Percentiles rank a stretch among this genome's conserved stretches.
Conservation (phyloP, 768 basidiomycete genomes). For the Strobilomyces confusus region DNA sequence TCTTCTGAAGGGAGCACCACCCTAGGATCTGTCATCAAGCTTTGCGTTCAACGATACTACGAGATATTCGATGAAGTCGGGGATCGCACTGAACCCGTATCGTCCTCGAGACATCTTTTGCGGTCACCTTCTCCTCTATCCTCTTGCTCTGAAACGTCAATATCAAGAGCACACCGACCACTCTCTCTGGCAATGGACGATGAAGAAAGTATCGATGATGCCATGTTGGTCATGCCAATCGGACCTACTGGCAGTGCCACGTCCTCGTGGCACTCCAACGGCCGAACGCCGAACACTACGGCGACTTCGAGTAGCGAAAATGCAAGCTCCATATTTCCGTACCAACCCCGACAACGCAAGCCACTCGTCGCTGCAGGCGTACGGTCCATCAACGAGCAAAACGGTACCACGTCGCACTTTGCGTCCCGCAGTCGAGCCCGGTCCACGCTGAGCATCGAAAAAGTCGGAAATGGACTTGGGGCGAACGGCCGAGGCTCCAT, state of each 20-base stretch:
- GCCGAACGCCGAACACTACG: slow-evolving; percentile 7
- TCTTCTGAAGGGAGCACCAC: slow-evolving; percentile 51
- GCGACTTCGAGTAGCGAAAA: slow-evolving; percentile 28
- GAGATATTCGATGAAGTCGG: slow-evolving; percentile 81
- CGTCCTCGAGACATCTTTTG: slow-evolving; percentile 22
- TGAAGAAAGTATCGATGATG: slow-evolving; percentile 74
- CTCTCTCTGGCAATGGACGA: slow-evolving; percentile 41
- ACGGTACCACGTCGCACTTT: slow-evolving; percentile 24
- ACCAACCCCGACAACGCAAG: slow-evolving; percentile 42
- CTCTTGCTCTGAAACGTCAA: slow-evolving; percentile 20
- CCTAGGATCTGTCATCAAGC: slow-evolving; percentile 64
- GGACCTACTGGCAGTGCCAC: slow-evolving; percentile 37
- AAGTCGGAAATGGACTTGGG: slow-evolving; percentile 25
- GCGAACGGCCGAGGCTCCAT: slow-evolving; percentile 52
- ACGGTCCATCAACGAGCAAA: slow-evolving; percentile 33
- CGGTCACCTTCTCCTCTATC: slow-evolving; percentile 30
- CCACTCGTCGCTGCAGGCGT: slow-evolving; percentile 19
- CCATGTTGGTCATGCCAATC: slow-evolving; percentile 69
- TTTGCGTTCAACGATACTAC: slow-evolving; percentile 80
- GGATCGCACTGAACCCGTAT: slow-evolving; percentile 63
- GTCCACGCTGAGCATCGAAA: slow-evolving; percentile 68
- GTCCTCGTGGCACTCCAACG: slow-evolving; percentile 5
- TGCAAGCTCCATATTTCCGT: slow-evolving; percentile 16
- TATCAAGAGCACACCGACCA: slow-evolving; percentile 20
- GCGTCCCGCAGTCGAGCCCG: slow-evolving; percentile 41